A percentile compares a stretch with the other conserved stretches of the same genome.
Conservation (phyloP, 78 protist genomes). For the Cavenderia fasciculata region DNA sequence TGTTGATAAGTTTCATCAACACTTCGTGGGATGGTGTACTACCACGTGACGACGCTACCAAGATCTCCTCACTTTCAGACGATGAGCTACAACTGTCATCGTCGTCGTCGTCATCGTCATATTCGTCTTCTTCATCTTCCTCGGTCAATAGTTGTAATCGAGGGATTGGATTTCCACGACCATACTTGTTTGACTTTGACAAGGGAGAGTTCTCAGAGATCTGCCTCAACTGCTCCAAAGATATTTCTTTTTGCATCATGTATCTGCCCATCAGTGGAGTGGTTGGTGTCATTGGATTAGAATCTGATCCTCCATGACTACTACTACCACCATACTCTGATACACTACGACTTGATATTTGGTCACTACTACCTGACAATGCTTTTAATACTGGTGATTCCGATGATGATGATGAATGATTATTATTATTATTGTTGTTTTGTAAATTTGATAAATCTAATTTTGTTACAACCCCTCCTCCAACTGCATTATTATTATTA, state of each 20-base stretch:
- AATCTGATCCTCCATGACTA: no score
- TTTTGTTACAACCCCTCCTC: no score
- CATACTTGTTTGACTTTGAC: not conserved
- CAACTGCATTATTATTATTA: no score
- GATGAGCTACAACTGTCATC: not conserved
- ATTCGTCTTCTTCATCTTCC: not conserved
- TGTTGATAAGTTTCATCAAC: no score
- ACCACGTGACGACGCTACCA: not conserved
- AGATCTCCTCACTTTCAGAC: not conserved
- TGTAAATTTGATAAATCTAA: no score
- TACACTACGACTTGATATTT: no score
- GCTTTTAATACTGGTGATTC: no score
- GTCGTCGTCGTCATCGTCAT: not conserved
- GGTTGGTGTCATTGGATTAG: not conserved
- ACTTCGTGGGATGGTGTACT: not conserved
- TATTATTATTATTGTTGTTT: no score
- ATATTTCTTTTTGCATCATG: slow-evolving; percentile 15
- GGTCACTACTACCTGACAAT: no score
- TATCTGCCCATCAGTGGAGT: not conserved
- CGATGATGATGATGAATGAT: no score
- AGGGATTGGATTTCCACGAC: not conserved
- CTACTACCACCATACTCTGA: no score
- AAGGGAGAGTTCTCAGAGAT: slow-evolving; percentile 49
- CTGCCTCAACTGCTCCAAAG: slow-evolving; percentile 27
- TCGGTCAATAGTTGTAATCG: slow-evolving; percentile 4